These are phyloP conservation scores for Rhododendron molle DNA, from an alignment of 148 eudicot species.

Conservation along the genomic window DNA sequence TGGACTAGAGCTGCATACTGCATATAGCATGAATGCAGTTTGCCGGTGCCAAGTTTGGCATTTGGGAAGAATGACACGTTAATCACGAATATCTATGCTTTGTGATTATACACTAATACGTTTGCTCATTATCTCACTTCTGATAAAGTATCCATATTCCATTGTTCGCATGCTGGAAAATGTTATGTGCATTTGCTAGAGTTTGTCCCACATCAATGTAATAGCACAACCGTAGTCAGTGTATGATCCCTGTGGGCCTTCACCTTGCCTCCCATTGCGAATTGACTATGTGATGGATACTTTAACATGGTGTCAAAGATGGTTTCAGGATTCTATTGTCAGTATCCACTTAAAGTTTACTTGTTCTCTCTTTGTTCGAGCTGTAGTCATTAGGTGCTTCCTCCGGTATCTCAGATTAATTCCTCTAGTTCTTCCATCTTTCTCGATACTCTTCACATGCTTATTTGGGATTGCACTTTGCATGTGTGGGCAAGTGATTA, in stretches of 20 bases:
- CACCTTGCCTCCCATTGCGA: background rate
- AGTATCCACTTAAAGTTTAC: background rate
- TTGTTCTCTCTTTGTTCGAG: background rate
- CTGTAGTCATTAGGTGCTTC: background rate
- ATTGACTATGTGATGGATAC: background rate
- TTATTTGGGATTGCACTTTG: background rate
- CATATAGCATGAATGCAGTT: background rate
- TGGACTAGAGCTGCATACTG: background rate
- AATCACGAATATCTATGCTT: background rate
- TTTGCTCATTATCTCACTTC: background rate
- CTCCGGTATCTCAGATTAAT: background rate
- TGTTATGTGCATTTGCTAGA: background rate
- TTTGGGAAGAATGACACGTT: background rate
- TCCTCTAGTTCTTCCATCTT: background rate
- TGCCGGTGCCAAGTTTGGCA: background rate
- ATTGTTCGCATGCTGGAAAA: too few relatives aligned
- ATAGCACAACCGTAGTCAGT: background rate
- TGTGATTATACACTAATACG: background rate
- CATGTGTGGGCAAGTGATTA: background rate
- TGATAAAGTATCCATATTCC: too few relatives aligned
- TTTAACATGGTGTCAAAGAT: background rate
- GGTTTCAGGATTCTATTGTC: background rate
- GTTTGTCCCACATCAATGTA: background rate
- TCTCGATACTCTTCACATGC: background rate
- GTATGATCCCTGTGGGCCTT: background rate